These are phyloP conservation scores for Ceratocystis colombiana DNA, from an alignment of 2,329 filamentous ascomycete species.

Conservation along the genomic window DNA sequence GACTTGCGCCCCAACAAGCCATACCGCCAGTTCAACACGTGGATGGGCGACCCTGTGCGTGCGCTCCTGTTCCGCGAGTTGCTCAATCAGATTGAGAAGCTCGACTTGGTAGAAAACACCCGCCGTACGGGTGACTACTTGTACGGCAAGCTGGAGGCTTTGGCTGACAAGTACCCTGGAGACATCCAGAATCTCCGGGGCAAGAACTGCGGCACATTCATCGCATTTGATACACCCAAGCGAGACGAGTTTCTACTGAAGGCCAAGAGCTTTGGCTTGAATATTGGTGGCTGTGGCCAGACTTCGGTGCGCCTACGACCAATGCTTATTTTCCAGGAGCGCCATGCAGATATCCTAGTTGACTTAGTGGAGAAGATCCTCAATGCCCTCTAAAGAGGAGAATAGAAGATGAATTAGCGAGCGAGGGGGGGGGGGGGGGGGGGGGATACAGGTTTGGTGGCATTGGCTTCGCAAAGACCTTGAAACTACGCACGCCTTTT, in stretches of 20 bases:
- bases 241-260: constrained; percentile 68
- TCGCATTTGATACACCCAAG: constrained; percentile 77
- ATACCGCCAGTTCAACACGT: constrained; percentile 80
- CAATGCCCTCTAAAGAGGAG: constrained; percentile 33
- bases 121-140: constrained; percentile 70
- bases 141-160: constrained; percentile 55
- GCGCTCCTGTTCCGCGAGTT: constrained; percentile 69
- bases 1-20: constrained; percentile 67
- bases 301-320: constrained; percentile 69
- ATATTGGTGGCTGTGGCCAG: constrained; percentile 74
- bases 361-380: constrained; percentile 68
- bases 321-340: constrained; percentile 87
- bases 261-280: constrained; percentile 72
- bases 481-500: not conserved
- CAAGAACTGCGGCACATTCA: constrained; percentile 81
- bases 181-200: constrained; percentile 77
- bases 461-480: too few species aligned
- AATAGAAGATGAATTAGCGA: not conserved
- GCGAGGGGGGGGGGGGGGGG: too few species aligned
- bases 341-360: constrained; percentile 77
- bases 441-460: too few species aligned
- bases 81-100: constrained; percentile 62
- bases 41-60: constrained; percentile 74
- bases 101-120: constrained; percentile 71
- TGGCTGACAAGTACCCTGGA: constrained; percentile 61